phyloP scores from a whole-genome alignment of 257 asterid species.

The Datura wrightii region DNA sequence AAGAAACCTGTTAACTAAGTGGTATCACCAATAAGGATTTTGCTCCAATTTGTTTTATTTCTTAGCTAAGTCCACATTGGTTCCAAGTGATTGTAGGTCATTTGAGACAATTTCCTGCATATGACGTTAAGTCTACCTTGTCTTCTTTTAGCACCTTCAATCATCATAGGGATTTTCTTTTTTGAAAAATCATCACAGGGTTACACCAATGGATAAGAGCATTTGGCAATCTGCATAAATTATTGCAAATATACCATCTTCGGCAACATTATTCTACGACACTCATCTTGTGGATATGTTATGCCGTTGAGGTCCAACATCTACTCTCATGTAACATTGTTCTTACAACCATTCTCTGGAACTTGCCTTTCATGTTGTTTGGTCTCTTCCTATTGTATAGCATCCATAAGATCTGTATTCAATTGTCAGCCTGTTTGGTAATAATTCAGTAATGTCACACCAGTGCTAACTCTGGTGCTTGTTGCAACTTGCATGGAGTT shows the following conservation, averaged over 20 bases:
- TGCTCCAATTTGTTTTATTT: not conserved
- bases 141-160: not conserved
- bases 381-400: not conserved
- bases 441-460: not conserved
- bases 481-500: constrained; percentile 20
- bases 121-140: not conserved
- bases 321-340: not conserved
- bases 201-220: not conserved
- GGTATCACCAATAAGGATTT: constrained; percentile 1
- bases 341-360: not conserved
- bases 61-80: not conserved
- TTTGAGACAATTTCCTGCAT: not conserved
- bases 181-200: not conserved
- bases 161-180: not conserved
- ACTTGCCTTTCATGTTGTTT: not conserved
- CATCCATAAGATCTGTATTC: not conserved
- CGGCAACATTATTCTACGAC: not conserved
- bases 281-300: not conserved
- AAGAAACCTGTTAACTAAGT: not conserved
- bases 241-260: not conserved
- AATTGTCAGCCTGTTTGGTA: not conserved
- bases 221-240: not conserved
- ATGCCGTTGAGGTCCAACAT: not conserved
- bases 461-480: not conserved
- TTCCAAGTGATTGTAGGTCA: not conserved